Base-by-base conservation (phyloP, 75 land plant genomes). In the Selaginella tamariscina region DNA sequence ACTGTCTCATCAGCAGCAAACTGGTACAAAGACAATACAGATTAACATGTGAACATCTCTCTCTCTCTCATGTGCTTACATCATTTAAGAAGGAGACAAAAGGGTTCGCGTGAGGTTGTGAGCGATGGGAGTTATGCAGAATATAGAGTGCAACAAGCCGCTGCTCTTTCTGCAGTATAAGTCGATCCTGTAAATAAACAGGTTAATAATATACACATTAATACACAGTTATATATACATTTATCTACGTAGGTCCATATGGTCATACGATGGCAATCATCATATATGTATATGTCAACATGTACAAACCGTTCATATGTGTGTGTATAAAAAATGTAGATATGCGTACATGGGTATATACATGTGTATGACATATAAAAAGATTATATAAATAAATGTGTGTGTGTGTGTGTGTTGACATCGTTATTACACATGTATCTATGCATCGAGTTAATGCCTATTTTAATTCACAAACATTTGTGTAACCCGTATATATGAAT, bases 91-190 rank as follows among this genome's bases (percentile, higher is more conserved):
- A 11, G 27, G 82, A 66, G 70, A 82, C 74, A 66, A 86, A 89
- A 9, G 94, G 89, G 31, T 89, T 82, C 32, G 81, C 82, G 8
- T 72, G 69, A 28, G 62, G 74, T 54, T 82, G 83, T 23, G 76
- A 73, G 9, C 75, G 66, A 73, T 80, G 84, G n/a, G 82, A 32
- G 2, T 81, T 84, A 71, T 84, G 77, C 64, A 89, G 73, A 71
- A 89, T 78, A 21, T 77, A 24, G 31, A 84, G 76, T 5, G 89
- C 94, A 56, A 82, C 68, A 57, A 89, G 66, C 2, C 94, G 89
- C 63, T 89, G 77, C 20, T 80, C 57, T 22, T 78, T 66, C 63
- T 77, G 70, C n/a, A 89, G 71, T 59, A 82, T 27, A 27, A 31
- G 72, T 65, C 81, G 77, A 54, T 80, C 86, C 93, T 88, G 78